Evolutionary conservation across 106 monocot genomes (phyloP).

Genomic region (Posidonia australis): DNA sequence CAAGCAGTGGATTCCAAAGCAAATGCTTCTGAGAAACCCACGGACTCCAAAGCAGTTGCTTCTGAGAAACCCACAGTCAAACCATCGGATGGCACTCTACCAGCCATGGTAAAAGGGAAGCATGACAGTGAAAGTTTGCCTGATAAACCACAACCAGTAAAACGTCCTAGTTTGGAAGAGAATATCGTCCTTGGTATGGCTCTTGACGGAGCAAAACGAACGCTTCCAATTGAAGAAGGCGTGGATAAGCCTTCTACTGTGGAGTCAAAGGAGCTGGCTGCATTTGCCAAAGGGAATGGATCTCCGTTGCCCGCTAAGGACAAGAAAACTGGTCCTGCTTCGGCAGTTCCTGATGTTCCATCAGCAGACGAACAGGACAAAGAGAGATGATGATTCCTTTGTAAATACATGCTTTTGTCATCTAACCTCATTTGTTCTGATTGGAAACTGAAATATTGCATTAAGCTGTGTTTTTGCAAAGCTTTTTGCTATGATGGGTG

Average conservation of each 20-base stretch:
- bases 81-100: not conserved
- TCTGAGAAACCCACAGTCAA: slow-evolving; percentile 1
- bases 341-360: not conserved
- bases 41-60: not conserved
- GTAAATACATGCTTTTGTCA: not conserved
- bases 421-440: not conserved
- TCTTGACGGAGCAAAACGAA: slow-evolving; percentile 23
- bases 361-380: not conserved
- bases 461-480: not conserved
- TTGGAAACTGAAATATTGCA: not conserved
- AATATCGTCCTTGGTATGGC: slow-evolving; percentile 25
- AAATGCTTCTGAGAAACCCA: not conserved
- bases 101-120: not conserved
- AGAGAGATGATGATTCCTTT: not conserved
- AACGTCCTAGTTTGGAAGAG: slow-evolving; percentile 16
- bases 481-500: slow-evolving; percentile 3
- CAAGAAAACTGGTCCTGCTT: slow-evolving; percentile 7
- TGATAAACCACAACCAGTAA: not conserved
- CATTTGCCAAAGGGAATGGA: not conserved
- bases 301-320: slow-evolving; percentile 5
- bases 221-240: slow-evolving; percentile 22
- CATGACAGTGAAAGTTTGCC: slow-evolving; percentile 3
- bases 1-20: no score
- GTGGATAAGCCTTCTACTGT: not conserved
- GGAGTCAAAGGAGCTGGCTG: slow-evolving; percentile 16